Evolutionary conservation across 768 basidiomycete genomes (phyloP), one percentile per base, ranked within the genome.

Genomic region (Hypsizygus marmoreus): DNA sequence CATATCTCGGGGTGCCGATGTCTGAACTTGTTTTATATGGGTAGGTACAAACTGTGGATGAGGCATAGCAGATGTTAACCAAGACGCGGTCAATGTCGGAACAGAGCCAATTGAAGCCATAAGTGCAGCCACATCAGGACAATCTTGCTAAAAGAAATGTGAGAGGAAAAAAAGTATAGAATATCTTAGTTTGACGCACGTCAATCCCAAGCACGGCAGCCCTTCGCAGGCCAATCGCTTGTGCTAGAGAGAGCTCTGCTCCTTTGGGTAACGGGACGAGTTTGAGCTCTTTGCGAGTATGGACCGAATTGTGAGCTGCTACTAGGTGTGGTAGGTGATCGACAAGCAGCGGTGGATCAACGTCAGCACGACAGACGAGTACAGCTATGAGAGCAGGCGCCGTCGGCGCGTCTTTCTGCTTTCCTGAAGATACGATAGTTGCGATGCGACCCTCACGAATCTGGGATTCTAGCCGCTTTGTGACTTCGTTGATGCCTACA

Each of bases 401-500:
- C 24, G 44, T 42, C 22, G 46, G 20, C 29, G 53, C 40, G 25
- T 50, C 45, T 23, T 50, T 40, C 12, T n/a, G 51, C 30, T 32
- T 57, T 50, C 47, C 55, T 62, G 60, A 65, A 49, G 24, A 53
- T 51, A 40, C n/a, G n/a, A n/a, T n/a, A n/a, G n/a, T n/a, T n/a
- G 54, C 62, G 44, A 49, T 56, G 49, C 61, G 70, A 43, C 59
- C 55, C 39, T 50, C 47, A 13, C 61, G 64, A 12, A 79, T 67
- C 55, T 87, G 81, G 2, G 37, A 52, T 63, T 95, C 91, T 10
- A 95, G 72, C 22, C 72, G 70, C 61, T 79, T 84, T 1, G 91
- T 91, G 11, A 93, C 86, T 56, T 81, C 71, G 56, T 93, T 94
- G 49, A 93, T 84, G n/a, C 91, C 91, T 36, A 84, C 58, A 8